Base-by-base conservation (phyloP, 495 filamentous ascomycete genomes). In the Aspergillus cavernicola region DNA sequence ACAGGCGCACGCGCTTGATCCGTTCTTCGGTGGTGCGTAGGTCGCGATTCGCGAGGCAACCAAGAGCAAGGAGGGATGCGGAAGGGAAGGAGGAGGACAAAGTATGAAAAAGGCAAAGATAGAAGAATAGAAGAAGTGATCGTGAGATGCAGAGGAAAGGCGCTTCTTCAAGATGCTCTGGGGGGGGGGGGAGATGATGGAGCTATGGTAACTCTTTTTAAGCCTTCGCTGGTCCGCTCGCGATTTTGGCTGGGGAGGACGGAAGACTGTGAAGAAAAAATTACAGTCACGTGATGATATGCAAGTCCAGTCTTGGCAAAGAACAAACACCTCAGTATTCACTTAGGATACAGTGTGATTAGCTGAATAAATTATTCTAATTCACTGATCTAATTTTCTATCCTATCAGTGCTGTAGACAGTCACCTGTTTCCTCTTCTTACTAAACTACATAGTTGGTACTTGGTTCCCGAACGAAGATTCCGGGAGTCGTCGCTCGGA, bases 251-350 rank as follows among this genome's bases (percentile, higher is more conserved):
- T 40, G 29, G 29, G 51, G 49, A 46, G 48, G 46, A 39, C 19
- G 16, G 50, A 37, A 54, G 49, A 42, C 49, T 29, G 47, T 32
- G 31, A 26, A 41, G 16, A 63, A 57, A 59, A 63, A 59, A 51
- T 41, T 48, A 55, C 46, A 1, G 41, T 63, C 60, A 63, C 60
- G 60, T 63, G 60, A 60, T 43, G n/a, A 3, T 6, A 43, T 36
- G 54, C 57, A 48, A 40, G 56, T 53, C 36, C 22, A 40, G 26
- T 56, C 59, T 58, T 58, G 55, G 56, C 59, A 47, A 16, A 13
- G 39, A 50, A 39, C 40, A 53, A 35, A 44, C 35, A 48, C 48
- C 13, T 6, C 10, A 6, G 15, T 28, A 12, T 24, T 29, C 41
- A n/a, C n/a, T n/a, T n/a, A n/a, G n/a, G n/a, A n/a, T n/a, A n/a